These are phyloP conservation scores for Emergomyces africanus DNA, from an alignment of 2,329 filamentous ascomycete genomes.

Conservation along the genomic window DNA sequence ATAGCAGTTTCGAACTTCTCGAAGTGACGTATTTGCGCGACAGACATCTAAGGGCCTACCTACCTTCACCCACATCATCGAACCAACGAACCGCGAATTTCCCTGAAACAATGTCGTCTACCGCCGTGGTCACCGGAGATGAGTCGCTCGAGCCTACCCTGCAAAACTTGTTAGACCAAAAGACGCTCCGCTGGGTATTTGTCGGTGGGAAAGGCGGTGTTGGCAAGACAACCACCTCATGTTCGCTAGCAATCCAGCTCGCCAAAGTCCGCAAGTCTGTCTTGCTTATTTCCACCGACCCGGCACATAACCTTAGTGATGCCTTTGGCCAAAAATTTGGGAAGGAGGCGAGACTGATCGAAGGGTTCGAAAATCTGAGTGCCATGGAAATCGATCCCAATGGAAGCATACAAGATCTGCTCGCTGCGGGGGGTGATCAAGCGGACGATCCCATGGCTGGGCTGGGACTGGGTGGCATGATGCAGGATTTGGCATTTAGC, in stretches of 20 bases:
- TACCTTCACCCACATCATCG: neutral
- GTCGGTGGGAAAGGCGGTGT: slow-evolving; percentile 97
- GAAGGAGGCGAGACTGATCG: slow-evolving; percentile 87
- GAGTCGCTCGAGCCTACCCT: slow-evolving; percentile 83
- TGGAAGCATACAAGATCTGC: slow-evolving; percentile 88
- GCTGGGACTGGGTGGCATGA: slow-evolving; percentile 76
- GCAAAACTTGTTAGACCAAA: slow-evolving; percentile 89
- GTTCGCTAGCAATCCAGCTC: slow-evolving; percentile 94
- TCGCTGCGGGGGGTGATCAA: slow-evolving; percentile 60
- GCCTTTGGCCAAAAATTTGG: slow-evolving; percentile 99
- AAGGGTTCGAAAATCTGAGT: slow-evolving; percentile 85
- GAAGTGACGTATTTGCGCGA: neutral
- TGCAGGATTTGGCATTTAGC: slow-evolving; percentile 95
- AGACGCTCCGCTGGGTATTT: slow-evolving; percentile 95
- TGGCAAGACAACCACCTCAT: slow-evolving; percentile 98
- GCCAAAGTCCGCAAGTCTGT: slow-evolving; percentile 90
- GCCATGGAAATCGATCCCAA: slow-evolving; percentile 99
- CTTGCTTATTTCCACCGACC: slow-evolving; percentile 94
- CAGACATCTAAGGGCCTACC: neutral
- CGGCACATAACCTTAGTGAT: slow-evolving; percentile 94
- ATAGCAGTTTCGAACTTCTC: neutral
- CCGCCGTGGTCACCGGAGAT: slow-evolving; percentile 38
- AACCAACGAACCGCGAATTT: neutral
- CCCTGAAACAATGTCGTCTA: slow-evolving; percentile 28
- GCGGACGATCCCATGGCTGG: slow-evolving; percentile 54